Percentiles rank a stretch among this genome's conserved stretches.
Evolutionary conservation across 306 rosid genomes (phyloP).

Genomic region (Prunus davidiana): DNA sequence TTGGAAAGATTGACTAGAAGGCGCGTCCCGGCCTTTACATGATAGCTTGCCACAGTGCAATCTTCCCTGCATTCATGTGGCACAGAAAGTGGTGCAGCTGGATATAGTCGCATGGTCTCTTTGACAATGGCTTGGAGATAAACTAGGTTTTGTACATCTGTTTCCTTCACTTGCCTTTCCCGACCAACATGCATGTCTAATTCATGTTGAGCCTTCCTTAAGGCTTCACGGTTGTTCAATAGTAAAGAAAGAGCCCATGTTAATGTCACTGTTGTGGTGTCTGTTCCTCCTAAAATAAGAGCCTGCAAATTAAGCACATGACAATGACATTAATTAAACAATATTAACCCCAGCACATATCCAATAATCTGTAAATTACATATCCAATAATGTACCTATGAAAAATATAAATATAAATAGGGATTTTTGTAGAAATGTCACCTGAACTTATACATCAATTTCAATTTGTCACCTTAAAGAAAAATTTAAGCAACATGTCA

Average conservation of each 20-base stretch:
- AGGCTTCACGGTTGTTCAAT: not conserved
- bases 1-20: not conserved
- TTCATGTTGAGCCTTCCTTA: not conserved
- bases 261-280: not conserved
- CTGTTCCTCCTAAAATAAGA: not conserved
- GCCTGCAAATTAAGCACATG: not conserved
- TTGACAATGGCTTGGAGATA: not conserved
- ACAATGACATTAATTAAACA: no score
- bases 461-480: no score
- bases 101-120: not conserved
- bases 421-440: no score
- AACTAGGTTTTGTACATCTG: not conserved
- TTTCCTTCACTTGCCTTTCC: not conserved
- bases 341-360: no score
- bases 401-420: no score
- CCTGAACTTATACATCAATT: no score
- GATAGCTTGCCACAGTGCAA: not conserved
- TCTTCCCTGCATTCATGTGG: not conserved
- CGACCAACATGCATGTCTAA: not conserved
- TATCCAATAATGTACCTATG: no score
- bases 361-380: no score
- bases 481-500: no score
- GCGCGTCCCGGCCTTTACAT: not conserved
- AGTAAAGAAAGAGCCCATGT: not conserved
- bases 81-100: not conserved